phyloP scores from a whole-genome alignment of 2,329 filamentous ascomycete species.

The Ceratocystis alfenasii region DNA sequence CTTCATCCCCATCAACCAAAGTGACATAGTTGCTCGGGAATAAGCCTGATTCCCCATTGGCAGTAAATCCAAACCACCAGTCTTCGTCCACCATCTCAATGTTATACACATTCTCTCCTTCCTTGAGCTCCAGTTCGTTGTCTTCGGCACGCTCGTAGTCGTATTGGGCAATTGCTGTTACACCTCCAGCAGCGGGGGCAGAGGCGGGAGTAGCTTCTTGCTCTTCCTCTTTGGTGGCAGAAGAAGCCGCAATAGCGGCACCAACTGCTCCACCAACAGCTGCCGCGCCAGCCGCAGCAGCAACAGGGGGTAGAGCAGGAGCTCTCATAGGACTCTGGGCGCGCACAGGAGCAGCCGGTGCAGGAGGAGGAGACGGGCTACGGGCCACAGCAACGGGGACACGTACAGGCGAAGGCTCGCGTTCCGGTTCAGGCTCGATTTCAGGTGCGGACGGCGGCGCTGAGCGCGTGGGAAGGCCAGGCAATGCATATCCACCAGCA shows the following conservation, averaged over 20 bases:
- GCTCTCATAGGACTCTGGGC: constrained; percentile 28
- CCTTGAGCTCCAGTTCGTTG: constrained; percentile 83
- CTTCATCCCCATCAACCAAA: constrained; percentile 50
- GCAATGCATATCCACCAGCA: constrained; percentile 63
- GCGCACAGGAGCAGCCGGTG: constrained; percentile 24
- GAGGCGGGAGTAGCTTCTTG: constrained; percentile 14
- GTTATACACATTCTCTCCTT: constrained; percentile 78
- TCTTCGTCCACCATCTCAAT: constrained; percentile 97
- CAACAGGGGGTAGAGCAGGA: constrained; percentile 20
- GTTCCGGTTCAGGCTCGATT: constrained; percentile 45
- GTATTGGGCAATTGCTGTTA: constrained; percentile 71
- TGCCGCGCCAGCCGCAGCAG: constrained; percentile 19
- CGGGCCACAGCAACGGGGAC: constrained; percentile 76
- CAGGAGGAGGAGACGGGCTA: constrained; percentile 34
- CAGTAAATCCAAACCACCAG: constrained; percentile 96
- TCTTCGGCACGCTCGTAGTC: constrained; percentile 98
- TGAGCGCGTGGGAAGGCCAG: constrained; percentile 56
- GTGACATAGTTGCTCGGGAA: constrained; percentile 98
- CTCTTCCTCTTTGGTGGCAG: neutral
- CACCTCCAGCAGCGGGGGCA: constrained; percentile 37
- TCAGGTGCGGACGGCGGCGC: constrained; percentile 41
- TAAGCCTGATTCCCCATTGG: constrained; percentile 68
- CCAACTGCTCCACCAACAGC: constrained; percentile 16
- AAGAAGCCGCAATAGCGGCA: neutral
- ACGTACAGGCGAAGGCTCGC: constrained; percentile 63